phyloP scores from a whole-genome alignment of 2,329 filamentous ascomycete species.

The Rachicladosporium sp. region DNA sequence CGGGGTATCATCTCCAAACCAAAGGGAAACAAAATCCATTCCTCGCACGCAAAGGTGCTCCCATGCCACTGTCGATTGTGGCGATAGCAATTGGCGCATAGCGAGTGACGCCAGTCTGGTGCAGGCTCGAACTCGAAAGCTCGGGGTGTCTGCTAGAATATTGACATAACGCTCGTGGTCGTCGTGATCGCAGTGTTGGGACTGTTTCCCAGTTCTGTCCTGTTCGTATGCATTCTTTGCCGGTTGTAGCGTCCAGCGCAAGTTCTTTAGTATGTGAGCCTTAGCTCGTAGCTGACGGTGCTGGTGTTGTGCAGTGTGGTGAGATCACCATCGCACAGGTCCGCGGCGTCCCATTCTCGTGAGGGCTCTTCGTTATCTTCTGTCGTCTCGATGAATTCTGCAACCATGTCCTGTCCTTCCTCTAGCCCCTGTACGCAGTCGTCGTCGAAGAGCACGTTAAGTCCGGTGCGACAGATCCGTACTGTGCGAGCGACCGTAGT shows the following conservation, averaged over 20 bases:
- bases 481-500: conserved; percentile 58
- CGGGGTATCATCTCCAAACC: no score
- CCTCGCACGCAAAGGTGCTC: no score
- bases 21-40: no score
- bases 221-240: conserved; percentile 1
- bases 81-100: no score
- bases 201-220: not conserved
- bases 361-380: conserved; percentile 29
- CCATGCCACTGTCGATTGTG: no score
- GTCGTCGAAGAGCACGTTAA: conserved; percentile 81
- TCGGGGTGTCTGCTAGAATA: no score
- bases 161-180: no score
- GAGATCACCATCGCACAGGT: conserved; percentile 37
- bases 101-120: no score
- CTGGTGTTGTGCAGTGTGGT: conserved; percentile 30
- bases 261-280: conserved; percentile 31
- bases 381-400: conserved; percentile 54
- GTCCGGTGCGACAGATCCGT: conserved; percentile 58
- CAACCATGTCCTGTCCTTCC: conserved; percentile 83
- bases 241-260: conserved; percentile 5
- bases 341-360: conserved; percentile 41
- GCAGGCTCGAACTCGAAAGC: no score
- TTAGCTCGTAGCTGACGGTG: conserved; percentile 37
- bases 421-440: conserved; percentile 72
- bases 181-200: no score